Conservation (phyloP, 192 early-diverging fungal species). For the Coemansia nantahalensis region DNA sequence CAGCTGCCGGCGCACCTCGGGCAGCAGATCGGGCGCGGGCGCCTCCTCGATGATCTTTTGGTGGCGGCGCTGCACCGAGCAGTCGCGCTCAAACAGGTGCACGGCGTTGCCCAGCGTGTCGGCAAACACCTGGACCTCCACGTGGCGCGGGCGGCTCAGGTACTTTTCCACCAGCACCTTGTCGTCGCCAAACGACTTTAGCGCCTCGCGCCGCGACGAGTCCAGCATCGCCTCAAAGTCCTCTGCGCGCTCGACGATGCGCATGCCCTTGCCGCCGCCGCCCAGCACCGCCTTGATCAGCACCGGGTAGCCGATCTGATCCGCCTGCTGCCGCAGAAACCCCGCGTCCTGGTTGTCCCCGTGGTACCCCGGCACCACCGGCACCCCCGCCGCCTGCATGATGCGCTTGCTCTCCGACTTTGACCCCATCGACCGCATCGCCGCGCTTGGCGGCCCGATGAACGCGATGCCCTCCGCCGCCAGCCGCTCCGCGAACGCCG, state of each 20-base stretch:
- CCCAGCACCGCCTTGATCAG: conserved; percentile 97
- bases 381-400: conserved; percentile 83
- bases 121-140: conserved; percentile 96
- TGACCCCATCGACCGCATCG: conserved; percentile 92
- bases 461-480: conserved; percentile 67
- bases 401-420: conserved; percentile 95
- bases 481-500: conserved; percentile 78
- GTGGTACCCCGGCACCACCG: conserved; percentile 94
- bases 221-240: conserved; percentile 90
- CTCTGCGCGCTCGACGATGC: conserved; percentile 72
- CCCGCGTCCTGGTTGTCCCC: conserved; percentile 78
- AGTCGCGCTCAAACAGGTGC: conserved; percentile 95
- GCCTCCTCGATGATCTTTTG: conserved; percentile 98
- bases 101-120: conserved; percentile 85
- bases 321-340: conserved; percentile 73
- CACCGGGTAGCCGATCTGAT: conserved; percentile 89
- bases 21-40: conserved; percentile 79
- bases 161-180: conserved; percentile 92
- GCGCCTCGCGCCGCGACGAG: conserved; percentile 82
- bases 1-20: conserved; percentile 67
- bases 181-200: conserved; percentile 90
- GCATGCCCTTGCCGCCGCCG: conserved; percentile 97
- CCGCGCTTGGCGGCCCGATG: conserved; percentile 89
- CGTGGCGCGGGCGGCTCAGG: conserved; percentile 80
- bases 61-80: conserved; percentile 90